Evolutionary conservation across 352 stramenopile genomes (phyloP), one percentile per base, ranked within the genome.

Genomic region (Globisporangium spiculum): DNA sequence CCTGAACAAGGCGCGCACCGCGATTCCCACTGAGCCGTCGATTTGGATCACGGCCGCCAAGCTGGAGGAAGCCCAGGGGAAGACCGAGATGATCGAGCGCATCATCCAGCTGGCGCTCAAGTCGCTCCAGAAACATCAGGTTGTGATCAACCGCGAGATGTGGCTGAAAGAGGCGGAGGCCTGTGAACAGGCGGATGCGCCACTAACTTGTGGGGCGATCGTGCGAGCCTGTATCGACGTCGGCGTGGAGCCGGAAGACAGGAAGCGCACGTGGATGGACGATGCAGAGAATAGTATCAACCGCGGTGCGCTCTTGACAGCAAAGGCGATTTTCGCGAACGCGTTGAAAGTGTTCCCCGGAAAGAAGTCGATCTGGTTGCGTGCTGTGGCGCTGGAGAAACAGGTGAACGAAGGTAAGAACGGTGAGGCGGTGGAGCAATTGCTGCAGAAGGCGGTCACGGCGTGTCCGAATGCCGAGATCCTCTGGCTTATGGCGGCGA

Each of bases 41-140:
- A 98, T 99, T 74, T 99, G 98, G 97, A 98, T 99, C 68, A 98
- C 97, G 3, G 98, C 98, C 16, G 97, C 97, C 2, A 99, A 99
- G 74, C 81, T 99, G 18, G 98, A 99, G 79, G 98, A 99, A 86
- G 96, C 94, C 0, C 94, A 99, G 75, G 87, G 92, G 3, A 96
- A 97, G 63, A 63, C 80, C 16, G 83, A 92, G 46, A 83, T 88
- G 70, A 86, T 91, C 30, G 90, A 98, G 53, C 83, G 80, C 9
- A 94, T 96, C 46, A 86, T 96, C 63, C 83, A 93, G 66, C 67
- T 90, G 55, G 88, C 89, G 24, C 71, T 97, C 20, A 91, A 92
- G 60, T 97, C 91, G 48, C 78, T 99, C n/a, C 73, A 82, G 53
- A 92, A 91, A 34, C 83, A 97, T 65, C 78, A 97, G 53, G 90